A percentile compares a stretch with the other conserved stretches of the same genome.
phyloP scores from a whole-genome alignment of 768 basidiomycete genomes.

The Pulveroboletus sp. region DNA sequence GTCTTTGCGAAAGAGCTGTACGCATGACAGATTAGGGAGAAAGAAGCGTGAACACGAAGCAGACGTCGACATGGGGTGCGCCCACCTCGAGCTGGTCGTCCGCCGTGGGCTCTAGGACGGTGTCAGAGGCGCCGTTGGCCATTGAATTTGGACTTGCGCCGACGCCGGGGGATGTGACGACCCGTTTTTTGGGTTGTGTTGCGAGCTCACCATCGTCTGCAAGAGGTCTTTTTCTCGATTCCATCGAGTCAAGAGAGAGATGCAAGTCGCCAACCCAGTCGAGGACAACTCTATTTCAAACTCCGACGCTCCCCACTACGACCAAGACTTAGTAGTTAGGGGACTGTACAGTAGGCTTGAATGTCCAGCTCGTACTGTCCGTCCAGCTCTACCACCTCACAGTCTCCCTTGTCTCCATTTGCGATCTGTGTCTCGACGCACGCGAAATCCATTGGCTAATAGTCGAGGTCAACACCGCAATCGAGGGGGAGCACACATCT shows the following conservation, averaged over 20 bases:
- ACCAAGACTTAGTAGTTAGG: too few relatives aligned
- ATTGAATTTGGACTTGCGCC: slow-evolving; percentile 45
- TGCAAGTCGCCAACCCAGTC: slow-evolving; percentile 1
- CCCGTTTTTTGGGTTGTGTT: slow-evolving; percentile 52
- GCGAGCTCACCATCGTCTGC: slow-evolving; percentile 46
- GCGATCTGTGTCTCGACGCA: slow-evolving; percentile 96
- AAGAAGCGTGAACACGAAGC: slow-evolving; percentile 22
- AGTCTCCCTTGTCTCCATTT: slow-evolving; percentile 70
- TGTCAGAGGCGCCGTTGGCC: slow-evolving; percentile 38
- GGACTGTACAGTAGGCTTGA: too few relatives aligned
- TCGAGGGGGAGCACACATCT: not conserved
- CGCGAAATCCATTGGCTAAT: slow-evolving; percentile 69
- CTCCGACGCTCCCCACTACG: slow-evolving; percentile 18
- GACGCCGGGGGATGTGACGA: slow-evolving; percentile 38
- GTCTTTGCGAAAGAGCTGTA: slow-evolving; percentile 78
- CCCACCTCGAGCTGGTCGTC: slow-evolving; percentile 64
- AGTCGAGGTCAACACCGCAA: too few relatives aligned
- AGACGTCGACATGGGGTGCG: slow-evolving; percentile 19
- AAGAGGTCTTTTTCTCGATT: slow-evolving; percentile 59
- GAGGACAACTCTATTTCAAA: slow-evolving; percentile 22
- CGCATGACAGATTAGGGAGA: slow-evolving; percentile 8
- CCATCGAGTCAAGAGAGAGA: slow-evolving; percentile 36
- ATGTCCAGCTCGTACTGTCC: not conserved
- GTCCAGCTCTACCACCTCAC: slow-evolving; percentile 68
- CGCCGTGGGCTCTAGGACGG: slow-evolving; percentile 43